Conservation (phyloP, 1,284 basidiomycete genomes). For the Tilletiopsis washingtonensis region DNA sequence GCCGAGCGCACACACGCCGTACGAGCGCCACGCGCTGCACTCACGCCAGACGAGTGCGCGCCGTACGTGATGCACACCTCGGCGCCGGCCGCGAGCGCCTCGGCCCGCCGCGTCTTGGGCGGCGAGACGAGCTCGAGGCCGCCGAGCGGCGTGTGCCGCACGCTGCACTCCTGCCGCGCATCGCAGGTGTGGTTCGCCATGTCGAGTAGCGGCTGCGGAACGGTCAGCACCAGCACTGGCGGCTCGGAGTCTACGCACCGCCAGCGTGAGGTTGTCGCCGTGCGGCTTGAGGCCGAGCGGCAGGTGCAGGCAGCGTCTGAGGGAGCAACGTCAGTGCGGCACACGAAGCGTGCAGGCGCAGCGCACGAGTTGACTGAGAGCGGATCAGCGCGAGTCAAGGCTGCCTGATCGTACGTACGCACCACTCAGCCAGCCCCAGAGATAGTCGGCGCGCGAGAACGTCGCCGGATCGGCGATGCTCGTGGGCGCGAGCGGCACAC, state of each 20-base stretch:
- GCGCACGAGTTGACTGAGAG: too few relatives aligned
- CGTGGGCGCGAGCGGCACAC: not conserved
- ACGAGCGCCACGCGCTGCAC: not conserved
- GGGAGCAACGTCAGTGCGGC: too few relatives aligned
- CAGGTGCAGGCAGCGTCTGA: slow-evolving; percentile 29
- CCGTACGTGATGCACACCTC: slow-evolving; percentile 41
- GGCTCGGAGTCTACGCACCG: slow-evolving; percentile 8
- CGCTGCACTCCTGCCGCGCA: slow-evolving; percentile 21
- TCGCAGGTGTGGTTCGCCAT: slow-evolving; percentile 43
- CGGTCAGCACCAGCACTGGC: not conserved
- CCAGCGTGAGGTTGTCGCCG: slow-evolving; percentile 40
- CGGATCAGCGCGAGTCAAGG: too few relatives aligned
- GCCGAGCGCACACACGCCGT: not conserved
- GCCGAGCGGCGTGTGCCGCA: slow-evolving; percentile 14
- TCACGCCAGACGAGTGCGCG: slow-evolving; percentile 27
- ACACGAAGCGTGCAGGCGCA: too few relatives aligned
- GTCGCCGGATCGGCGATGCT: too few relatives aligned
- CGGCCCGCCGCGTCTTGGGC: not conserved
- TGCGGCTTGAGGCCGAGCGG: slow-evolving; percentile 27
- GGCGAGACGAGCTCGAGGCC: slow-evolving; percentile 30
- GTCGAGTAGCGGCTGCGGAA: slow-evolving; percentile 28
- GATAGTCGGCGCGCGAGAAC: too few relatives aligned
- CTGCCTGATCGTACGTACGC: too few relatives aligned
- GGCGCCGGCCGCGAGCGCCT: slow-evolving; percentile 12
- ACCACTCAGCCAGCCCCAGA: too few relatives aligned